Base-by-base conservation (phyloP, 495 filamentous ascomycete species). In the Talaromyces thailandensis region DNA sequence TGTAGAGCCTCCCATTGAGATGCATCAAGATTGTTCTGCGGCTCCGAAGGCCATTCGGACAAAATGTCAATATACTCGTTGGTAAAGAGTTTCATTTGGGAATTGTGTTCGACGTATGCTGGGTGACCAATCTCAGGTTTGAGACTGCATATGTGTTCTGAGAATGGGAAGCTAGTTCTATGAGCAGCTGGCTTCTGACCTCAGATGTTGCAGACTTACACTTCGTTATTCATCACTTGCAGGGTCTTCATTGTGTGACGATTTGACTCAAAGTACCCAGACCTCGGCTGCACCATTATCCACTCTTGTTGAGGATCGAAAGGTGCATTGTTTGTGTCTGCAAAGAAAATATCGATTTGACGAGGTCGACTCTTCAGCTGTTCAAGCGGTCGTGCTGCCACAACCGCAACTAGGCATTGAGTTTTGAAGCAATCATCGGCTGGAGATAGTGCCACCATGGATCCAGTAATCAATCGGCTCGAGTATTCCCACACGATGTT, bases 401-500 rank as follows among this genome's bases (percentile, higher is more conserved):
- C 79, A 28, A 86, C 78, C 6, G 88, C 92, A 11, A 94, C 73
- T 32, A 86, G 81, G 67, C 90, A 92, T 35, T 85, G 82, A 0
- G 65, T 83, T 55, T 75, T 68, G 66, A 96, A 94, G 16, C 72
- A 73, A 66, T 96, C 89, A 0, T 78, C 61, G 2, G 73, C 76
- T 0, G 88, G 84, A 1, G 86, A 86, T 2, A 96, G 66, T 3
- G 86, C 91, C 25, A 96, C 84, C 2, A 95, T 66, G 0, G 81
- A 80, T 0, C 91, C 91, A 0, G 85, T 75, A 3, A 86, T 79
- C 8, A 96, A 77, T 0, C 92, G 83, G 60, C 85, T 88, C 0
- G 88, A 90, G 58, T 91, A 85, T 24, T 83, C 75, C 92, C 92
- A 96, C 0, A 82, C 76, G 35, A 96, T 86, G n/a, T 75, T 80